Conservation (phyloP, 257 asterid species). For the Cruciata laevipes region DNA sequence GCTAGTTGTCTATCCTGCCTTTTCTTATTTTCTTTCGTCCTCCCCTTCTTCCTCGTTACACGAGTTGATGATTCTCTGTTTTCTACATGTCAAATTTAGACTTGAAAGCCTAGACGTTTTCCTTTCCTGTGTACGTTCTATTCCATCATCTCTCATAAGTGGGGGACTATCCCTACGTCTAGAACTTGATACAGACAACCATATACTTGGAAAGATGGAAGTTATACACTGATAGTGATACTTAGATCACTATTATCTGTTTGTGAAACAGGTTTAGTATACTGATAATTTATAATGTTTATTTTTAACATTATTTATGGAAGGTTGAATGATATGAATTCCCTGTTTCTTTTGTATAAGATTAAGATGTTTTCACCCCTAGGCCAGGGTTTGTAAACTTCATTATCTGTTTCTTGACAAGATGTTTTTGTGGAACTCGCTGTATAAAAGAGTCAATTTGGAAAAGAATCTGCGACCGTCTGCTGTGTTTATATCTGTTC, state of each 20-base stretch:
- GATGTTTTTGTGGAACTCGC: not conserved
- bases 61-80: not conserved
- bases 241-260: not conserved
- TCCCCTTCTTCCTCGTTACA: not conserved
- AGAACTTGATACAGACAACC: not conserved
- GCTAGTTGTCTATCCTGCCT: not conserved
- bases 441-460: not conserved
- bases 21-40: not conserved
- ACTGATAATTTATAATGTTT: not conserved
- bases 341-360: not conserved
- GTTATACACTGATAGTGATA: not conserved
- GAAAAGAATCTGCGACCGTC: not conserved
- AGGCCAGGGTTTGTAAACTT: not conserved
- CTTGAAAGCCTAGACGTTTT: not conserved
- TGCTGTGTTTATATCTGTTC: not conserved
- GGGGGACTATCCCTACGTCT: not conserved
- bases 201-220: not conserved
- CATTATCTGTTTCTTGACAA: not conserved
- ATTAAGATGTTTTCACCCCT: not conserved
- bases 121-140: not conserved
- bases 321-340: not conserved
- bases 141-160: not conserved
- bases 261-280: not conserved
- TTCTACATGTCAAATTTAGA: not conserved
- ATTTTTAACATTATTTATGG: not conserved